Evolutionary conservation across 2,329 filamentous ascomycete genomes (phyloP).

Genomic region (Teratosphaeria nubilosa): DNA sequence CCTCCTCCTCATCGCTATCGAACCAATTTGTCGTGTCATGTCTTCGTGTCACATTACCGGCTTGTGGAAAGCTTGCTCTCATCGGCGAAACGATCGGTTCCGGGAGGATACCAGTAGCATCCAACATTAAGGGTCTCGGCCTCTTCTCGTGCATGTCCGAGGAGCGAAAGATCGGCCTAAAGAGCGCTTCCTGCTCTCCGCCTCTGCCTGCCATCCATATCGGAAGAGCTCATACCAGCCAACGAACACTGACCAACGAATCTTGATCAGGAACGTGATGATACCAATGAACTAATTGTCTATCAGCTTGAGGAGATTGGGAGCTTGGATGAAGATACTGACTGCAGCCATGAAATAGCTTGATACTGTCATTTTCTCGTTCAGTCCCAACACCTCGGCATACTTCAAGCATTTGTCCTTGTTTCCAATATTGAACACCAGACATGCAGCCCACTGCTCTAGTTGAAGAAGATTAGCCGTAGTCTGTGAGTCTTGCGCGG

Average conservation of each 20-base stretch:
- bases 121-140: slow-evolving; percentile 3
- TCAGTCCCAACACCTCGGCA: slow-evolving; percentile 52
- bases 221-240: slow-evolving; percentile 61
- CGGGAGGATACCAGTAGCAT: slow-evolving; percentile 4
- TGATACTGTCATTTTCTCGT: slow-evolving; percentile 58
- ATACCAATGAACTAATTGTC: slow-evolving; percentile 60
- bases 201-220: slow-evolving; percentile 3
- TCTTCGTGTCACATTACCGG: slow-evolving; percentile 9
- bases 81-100: slow-evolving; percentile 1
- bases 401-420: slow-evolving; percentile 53
- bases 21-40: slow-evolving; percentile 11
- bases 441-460: slow-evolving; percentile 54
- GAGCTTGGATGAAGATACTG: slow-evolving; percentile 28
- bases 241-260: slow-evolving; percentile 63
- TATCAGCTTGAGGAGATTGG: slow-evolving; percentile 7
- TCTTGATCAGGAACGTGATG: slow-evolving; percentile 66
- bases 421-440: slow-evolving; percentile 45
- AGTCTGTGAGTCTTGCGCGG: slow-evolving; percentile 42
- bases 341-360: slow-evolving; percentile 65
- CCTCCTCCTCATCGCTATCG: slow-evolving; percentile 5
- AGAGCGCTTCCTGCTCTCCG: slow-evolving; percentile 2
- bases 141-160: slow-evolving; percentile 7
- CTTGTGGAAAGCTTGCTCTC: slow-evolving; percentile 4
- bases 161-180: slow-evolving; percentile 1
- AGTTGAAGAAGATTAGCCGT: slow-evolving; percentile 41